Base-by-base conservation (phyloP, 176 grass and related monocot genomes). In the Pontederia crassipes region DNA sequence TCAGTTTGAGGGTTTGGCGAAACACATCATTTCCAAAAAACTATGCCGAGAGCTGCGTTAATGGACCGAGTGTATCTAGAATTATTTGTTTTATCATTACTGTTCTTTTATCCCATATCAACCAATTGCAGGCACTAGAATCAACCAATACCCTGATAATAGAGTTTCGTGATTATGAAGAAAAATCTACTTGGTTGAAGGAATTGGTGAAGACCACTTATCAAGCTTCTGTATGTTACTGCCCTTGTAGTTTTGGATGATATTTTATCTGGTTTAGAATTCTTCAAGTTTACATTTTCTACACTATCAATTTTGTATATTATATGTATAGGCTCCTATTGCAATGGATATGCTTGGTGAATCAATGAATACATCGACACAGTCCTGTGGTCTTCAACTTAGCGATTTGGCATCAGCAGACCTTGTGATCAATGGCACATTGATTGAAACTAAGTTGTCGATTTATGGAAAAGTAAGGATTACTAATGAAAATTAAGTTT, bases 371-470 rank as follows among this genome's bases (percentile, higher is more conserved):
- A 72, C 59, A 78, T 53, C 64, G 64, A 52, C 51, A 76, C 86
- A 82, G 76, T 49, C 72, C 67, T 64, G 70, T 74, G 86, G 79
- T 57, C 78, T 74, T 70, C 72, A 77, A 48, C 74, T 85, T 80
- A 75, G 63, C 66, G 87, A 80, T 74, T 78, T 85, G 68, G 86
- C 72, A 56, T 79, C 81, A 73, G 84, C 82, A 70, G 84, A 97
- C 70, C 84, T 97, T 83, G 78, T 97, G 75, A 77, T 97, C 46
- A 97, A 85, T 85, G 92, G 87, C 15, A 82, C 79, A 72, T 78
- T 97, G 66, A 70, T 97, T 64, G 92, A 91, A 80, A 90, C 76
- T 49, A 97, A 88, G 76, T 67, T 97, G 72, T 91, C 79, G 46
- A 16, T 97, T 15, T 88, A 97, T 71, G 87, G 83, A 73, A 90